Conservation (phyloP, 768 basidiomycete genomes). For the Fistulinella prunicolor region DNA sequence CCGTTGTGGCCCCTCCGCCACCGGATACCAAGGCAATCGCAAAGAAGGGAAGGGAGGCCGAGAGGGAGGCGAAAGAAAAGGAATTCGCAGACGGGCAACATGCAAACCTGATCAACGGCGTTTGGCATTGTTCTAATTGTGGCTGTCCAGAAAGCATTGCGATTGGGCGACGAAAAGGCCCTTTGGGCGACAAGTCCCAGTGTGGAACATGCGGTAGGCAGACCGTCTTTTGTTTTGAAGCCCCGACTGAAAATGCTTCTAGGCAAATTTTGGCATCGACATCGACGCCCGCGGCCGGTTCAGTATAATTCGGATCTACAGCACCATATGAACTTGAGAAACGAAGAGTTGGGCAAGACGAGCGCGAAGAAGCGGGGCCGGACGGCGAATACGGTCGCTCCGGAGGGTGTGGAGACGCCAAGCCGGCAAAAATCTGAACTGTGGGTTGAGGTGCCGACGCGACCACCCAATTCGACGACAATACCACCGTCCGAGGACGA, state of each 20-base stretch:
- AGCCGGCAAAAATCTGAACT: slow-evolving; percentile 37
- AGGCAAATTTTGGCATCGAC: slow-evolving; percentile 92
- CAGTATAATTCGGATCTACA: slow-evolving; percentile 76
- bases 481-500: slow-evolving; percentile 42
- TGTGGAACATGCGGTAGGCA: slow-evolving; percentile 88
- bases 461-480: slow-evolving; percentile 30
- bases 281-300: slow-evolving; percentile 76
- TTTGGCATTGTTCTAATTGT: slow-evolving; percentile 96
- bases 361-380: slow-evolving; percentile 50
- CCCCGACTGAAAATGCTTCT: slow-evolving; percentile 5
- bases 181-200: slow-evolving; percentile 84
- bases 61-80: slow-evolving; percentile 79
- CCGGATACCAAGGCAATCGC: slow-evolving; percentile 51
- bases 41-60: slow-evolving; percentile 69
- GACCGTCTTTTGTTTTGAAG: slow-evolving; percentile 1
- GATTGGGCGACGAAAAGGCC: slow-evolving; percentile 83
- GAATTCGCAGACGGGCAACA: slow-evolving; percentile 84
- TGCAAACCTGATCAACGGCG: slow-evolving; percentile 74
- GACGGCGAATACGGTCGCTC: slow-evolving; percentile 20
- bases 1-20: slow-evolving; percentile 28
- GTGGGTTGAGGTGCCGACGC: slow-evolving; percentile 35
- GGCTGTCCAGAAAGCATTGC: slow-evolving; percentile 88
- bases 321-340: slow-evolving; percentile 56
- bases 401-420: slow-evolving; percentile 54
- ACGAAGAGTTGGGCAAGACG: slow-evolving; percentile 57